Conservation (phyloP, 2,329 filamentous ascomycete genomes). For the Colletotrichum higginsianum region DNA sequence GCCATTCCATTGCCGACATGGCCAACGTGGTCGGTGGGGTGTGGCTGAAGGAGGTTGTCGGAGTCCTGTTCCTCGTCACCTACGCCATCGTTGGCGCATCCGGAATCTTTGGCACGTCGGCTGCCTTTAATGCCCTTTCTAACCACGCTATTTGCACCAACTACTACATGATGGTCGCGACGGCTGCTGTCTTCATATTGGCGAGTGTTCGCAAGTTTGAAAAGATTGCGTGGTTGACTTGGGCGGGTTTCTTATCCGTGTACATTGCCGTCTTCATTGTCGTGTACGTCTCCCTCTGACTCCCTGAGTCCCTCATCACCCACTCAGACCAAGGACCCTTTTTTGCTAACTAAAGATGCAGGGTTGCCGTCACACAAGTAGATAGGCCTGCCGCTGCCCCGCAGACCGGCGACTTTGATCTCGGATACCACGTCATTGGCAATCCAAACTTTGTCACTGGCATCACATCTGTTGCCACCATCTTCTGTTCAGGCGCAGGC, state of each 20-base stretch:
- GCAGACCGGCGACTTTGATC: conserved; percentile 69
- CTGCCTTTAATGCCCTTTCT: conserved; percentile 72
- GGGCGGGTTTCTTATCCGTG: conserved; percentile 71
- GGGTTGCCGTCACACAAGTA: conserved; percentile 69
- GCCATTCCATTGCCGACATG: conserved; percentile 68
- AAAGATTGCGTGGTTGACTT: conserved; percentile 74
- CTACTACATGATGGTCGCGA: conserved; percentile 69
- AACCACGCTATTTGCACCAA: conserved; percentile 72
- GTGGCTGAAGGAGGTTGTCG: conserved; percentile 66
- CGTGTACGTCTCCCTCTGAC: conserved; percentile 54
- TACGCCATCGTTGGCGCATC: conserved; percentile 70
- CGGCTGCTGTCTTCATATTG: conserved; percentile 62
- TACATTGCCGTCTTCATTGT: conserved; percentile 72
- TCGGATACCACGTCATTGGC: conserved; percentile 71
- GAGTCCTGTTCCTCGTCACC: conserved; percentile 69
- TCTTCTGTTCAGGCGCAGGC: conserved; percentile 72
- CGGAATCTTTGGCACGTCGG: conserved; percentile 72
- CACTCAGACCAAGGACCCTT: neutral
- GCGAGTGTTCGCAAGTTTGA: conserved; percentile 72
- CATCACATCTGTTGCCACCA: conserved; percentile 70
- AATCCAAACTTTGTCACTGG: conserved; percentile 71
- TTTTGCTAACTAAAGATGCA: conserved; percentile 39
- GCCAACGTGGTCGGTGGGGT: conserved; percentile 68
- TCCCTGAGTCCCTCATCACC: no score
- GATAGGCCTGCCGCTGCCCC: conserved; percentile 74